Conservation (phyloP, 805 yeast genomes). For the Metschnikowia cerradonensis region DNA sequence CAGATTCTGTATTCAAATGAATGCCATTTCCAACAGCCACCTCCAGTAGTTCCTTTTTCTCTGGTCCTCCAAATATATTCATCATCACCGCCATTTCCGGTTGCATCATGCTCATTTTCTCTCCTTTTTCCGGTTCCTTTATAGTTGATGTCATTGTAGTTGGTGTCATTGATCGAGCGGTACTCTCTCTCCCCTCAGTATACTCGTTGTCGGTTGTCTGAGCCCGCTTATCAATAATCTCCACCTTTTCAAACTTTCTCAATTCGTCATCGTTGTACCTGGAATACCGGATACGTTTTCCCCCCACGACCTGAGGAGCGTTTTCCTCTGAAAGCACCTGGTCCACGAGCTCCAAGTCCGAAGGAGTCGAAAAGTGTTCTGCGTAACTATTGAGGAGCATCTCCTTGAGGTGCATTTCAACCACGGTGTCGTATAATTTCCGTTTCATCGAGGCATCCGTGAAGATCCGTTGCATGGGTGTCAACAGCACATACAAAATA, state of each 20-base stretch:
- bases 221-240: background rate
- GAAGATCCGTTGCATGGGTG: slow-evolving; percentile 58
- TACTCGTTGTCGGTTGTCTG: background rate
- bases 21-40: too few relatives aligned
- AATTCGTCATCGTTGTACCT: slow-evolving; percentile 2
- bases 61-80: too few relatives aligned
- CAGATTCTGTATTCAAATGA: too few relatives aligned
- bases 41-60: too few relatives aligned
- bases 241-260: background rate
- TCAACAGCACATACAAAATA: slow-evolving; percentile 66
- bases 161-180: background rate
- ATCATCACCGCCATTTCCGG: too few relatives aligned
- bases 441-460: slow-evolving; percentile 51
- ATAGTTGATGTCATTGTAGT: too few relatives aligned
- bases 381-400: slow-evolving; percentile 42
- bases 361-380: slow-evolving; percentile 14
- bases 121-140: too few relatives aligned
- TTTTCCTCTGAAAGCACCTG: slow-evolving; percentile 38
- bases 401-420: slow-evolving; percentile 48
- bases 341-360: slow-evolving; percentile 30
- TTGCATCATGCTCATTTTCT: too few relatives aligned
- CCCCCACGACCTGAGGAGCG: background rate
- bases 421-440: slow-evolving; percentile 41
- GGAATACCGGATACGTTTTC: background rate
- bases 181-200: background rate